Percentiles rank a stretch among this genome's conserved stretches.
These are phyloP conservation scores for Nitzschia sp. DNA, from an alignment of 108 stramenopile genomes.

Conservation along the genomic window DNA sequence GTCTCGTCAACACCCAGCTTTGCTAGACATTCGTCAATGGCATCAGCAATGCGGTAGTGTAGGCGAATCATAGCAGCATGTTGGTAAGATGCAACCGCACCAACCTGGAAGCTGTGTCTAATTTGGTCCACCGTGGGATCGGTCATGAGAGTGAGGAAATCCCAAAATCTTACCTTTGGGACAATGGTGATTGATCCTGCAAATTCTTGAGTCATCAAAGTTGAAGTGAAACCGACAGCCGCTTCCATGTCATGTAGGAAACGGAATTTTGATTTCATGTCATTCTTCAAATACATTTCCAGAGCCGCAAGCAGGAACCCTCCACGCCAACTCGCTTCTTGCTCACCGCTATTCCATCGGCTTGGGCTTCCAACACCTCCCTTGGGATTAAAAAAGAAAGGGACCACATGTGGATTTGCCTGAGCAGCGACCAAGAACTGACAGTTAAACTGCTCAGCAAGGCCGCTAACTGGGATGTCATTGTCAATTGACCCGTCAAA, in stretches of 20 bases:
- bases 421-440: slow-evolving; percentile 94
- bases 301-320: slow-evolving; percentile 68
- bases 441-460: slow-evolving; percentile 93
- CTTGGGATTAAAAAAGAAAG: slow-evolving; percentile 81
- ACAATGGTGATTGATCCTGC: slow-evolving; percentile 83
- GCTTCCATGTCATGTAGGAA: slow-evolving; percentile 85
- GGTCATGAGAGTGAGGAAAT: slow-evolving; percentile 68
- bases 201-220: slow-evolving; percentile 75
- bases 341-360: slow-evolving; percentile 73
- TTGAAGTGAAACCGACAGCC: slow-evolving; percentile 77
- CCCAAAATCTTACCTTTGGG: slow-evolving; percentile 67
- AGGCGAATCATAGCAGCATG: slow-evolving; percentile 79
- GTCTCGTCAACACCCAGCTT: slow-evolving; percentile 39
- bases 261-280: slow-evolving; percentile 83
- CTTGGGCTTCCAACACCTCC: slow-evolving; percentile 83
- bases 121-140: slow-evolving; percentile 58
- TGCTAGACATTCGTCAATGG: slow-evolving; percentile 81
- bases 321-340: slow-evolving; percentile 79
- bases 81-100: slow-evolving; percentile 80
- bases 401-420: slow-evolving; percentile 77
- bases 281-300: slow-evolving; percentile 72
- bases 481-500: slow-evolving; percentile 86
- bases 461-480: slow-evolving; percentile 87
- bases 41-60: slow-evolving; percentile 79
- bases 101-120: slow-evolving; percentile 67